phyloP scores from a whole-genome alignment of 2,329 filamentous ascomycete genomes.

The Fusarium anguioides region DNA sequence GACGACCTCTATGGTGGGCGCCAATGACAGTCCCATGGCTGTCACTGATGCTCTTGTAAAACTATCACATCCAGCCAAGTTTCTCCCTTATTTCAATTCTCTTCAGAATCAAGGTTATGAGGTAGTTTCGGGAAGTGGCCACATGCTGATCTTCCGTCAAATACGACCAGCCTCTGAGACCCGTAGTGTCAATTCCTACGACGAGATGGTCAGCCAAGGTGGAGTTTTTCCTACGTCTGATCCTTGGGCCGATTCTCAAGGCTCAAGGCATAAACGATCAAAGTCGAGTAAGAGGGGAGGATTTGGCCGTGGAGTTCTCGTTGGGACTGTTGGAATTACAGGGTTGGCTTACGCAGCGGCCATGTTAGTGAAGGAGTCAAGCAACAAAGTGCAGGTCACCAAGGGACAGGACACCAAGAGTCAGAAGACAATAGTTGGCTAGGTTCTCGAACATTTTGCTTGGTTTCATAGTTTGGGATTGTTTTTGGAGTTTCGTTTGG shows the following conservation, averaged over 20 bases:
- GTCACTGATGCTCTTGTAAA: constrained; percentile 70
- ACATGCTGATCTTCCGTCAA: constrained; percentile 75
- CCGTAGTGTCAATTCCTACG: constrained; percentile 66
- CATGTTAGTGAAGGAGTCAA: constrained; percentile 68
- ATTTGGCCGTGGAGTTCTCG: constrained; percentile 59
- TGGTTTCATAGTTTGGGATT: background rate
- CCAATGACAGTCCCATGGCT: constrained; percentile 61
- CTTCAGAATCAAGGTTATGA: constrained; percentile 73
- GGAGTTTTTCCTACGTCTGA: constrained; percentile 73
- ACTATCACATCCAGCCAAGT: constrained; percentile 71
- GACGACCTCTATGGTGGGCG: constrained; percentile 65
- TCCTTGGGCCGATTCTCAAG: constrained; percentile 51
- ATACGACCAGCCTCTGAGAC: constrained; percentile 49
- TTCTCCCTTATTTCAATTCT: constrained; percentile 70
- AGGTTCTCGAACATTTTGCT: background rate
- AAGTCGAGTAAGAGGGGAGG: constrained; percentile 53
- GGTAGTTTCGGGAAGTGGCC: constrained; percentile 70
- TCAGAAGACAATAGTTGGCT: constrained; percentile 34
- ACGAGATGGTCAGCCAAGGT: constrained; percentile 61
- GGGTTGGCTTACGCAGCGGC: constrained; percentile 69
- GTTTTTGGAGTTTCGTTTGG: background rate
- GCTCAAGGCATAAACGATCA: background rate
- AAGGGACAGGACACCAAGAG: constrained; percentile 45
- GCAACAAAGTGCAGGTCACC: constrained; percentile 54
- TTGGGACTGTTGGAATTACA: constrained; percentile 66